Evolutionary conservation across 2,329 filamentous ascomycete species (phyloP), one percentile per base, ranked within the genome.

Genomic region (Diplodia sapinea): DNA sequence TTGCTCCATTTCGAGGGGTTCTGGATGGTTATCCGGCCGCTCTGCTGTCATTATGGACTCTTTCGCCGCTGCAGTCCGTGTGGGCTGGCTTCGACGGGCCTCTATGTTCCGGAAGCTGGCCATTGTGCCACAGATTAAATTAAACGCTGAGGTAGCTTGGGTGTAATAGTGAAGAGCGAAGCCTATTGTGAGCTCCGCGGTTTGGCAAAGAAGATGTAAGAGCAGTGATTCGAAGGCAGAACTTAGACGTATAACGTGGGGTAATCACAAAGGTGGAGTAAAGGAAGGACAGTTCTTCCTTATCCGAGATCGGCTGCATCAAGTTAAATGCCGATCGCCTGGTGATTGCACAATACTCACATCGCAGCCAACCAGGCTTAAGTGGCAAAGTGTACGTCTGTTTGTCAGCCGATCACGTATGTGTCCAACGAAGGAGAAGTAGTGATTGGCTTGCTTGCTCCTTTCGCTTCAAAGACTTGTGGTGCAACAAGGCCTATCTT

Each of bases 1-100:
- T 47, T 72, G 70, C 55, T 73, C 71, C 23, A 51, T 68, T 17
- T 63, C 31, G 15, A 31, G 62, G 9, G 57, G 29, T 31, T 69
- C 68, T 12, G 15, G 8, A n/a, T 23, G 55, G 2, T 29, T 29
- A 23, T 11, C 17, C 17, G 17, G 9, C 6, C 15, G 31, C 8
- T 49, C 40, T 62, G 40, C 23, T 23, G 40, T 5, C 5, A 17
- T 8, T 17, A n/a, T 20, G n/a, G 15, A n/a, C 13, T 61, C 57
- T 3, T n/a, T 40, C 7, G 57, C 6, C 17, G 40, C 4, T 2
- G 26, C 17, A 9, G 26, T 4, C 23, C 31, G 12, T 12, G 57
- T 50, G 57, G 8, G 11, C 26, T n/a, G 23, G 20, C 13, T n/a
- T n/a, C n/a, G 43, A 11, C 7, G 23, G 20, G 20, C 12, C 17